Evolutionary conservation across 805 yeast genomes (phyloP), one percentile per base, ranked within the genome.

Genomic region (Wickerhamiella dianesei): DNA sequence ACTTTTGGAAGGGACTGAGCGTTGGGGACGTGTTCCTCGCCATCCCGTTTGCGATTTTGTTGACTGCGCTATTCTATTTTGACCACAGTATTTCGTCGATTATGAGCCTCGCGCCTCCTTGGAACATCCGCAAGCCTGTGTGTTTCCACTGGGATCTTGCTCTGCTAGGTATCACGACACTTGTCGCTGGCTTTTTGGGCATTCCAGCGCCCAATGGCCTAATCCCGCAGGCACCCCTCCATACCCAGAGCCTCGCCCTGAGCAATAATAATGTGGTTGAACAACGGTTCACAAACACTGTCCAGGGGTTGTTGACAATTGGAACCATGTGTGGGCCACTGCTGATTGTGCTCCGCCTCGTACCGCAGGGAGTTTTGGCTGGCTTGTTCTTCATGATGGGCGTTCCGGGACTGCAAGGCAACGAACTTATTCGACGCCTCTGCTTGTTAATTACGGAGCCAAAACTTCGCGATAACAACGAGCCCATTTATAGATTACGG

Each of bases 351-450:
- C 66, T 92, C 25, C 89, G 88, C 0, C 67, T 77, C 25, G 82
- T 89, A 21, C 98, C 98, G 0, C 96, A 89, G 60, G 92, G 94
- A 5, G 94, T 89, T 1, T 67, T 89, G 17, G 83, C 96, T 0
- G 98, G 98, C 0, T 68, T 92, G 42, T 89, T 92, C 61, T 88
- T 87, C 71, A 77, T 85, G 50, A 89, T 89, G 97, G 96, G 95
- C 0, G 69, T 85, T 0, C 75, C 80, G 1, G 95, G 95, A 0
- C 59, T 89, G 18, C 70, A 80, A 48, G 75, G 71, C 3, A 85
- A 83, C 57, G 78, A 70, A 3, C 75, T 89, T 3, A 68, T 81
- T 3, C 68, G 73, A 45, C 73, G 82, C 48, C 64, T 89, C 3
- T 60, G 80, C 29, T 84, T 73, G 61, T 50, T 87, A 0, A 73